These are phyloP conservation scores for Daldinia eschscholtzii DNA, from an alignment of 2,329 filamentous ascomycete genomes.

Conservation along the genomic window DNA sequence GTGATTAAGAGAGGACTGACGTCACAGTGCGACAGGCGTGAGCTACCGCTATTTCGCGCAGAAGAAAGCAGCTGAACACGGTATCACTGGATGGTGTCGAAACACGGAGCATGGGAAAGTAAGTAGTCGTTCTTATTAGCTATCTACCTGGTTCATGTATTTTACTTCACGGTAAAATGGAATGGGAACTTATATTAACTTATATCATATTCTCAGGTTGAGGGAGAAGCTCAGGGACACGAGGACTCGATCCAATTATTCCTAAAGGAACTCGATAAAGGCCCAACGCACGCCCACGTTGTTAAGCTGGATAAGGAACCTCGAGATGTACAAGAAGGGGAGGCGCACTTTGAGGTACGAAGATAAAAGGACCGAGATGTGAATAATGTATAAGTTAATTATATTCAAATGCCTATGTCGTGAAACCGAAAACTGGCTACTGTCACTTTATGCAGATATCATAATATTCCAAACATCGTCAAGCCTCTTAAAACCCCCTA, in stretches of 20 bases:
- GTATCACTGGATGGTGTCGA: conserved; percentile 71
- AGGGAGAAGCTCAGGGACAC: conserved; percentile 87
- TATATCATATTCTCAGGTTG: conserved; percentile 74
- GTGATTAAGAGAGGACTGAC: conserved; percentile 32
- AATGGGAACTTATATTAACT: conserved; percentile 14
- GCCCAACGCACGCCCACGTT: conserved; percentile 79
- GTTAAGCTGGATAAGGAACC: conserved; percentile 78
- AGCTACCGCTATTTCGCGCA: conserved; percentile 70
- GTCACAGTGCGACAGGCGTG: conserved; percentile 60
- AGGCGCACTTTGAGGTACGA: conserved; percentile 73
- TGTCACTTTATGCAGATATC: conserved; percentile 12
- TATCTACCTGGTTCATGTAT: no score
- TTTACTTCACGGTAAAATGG: not conserved
- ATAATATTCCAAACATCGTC: conserved; percentile 23
- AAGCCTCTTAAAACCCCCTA: conserved; percentile 60
- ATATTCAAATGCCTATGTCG: conserved; percentile 12
- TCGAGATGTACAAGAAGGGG: conserved; percentile 73
- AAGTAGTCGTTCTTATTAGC: conserved; percentile 16
- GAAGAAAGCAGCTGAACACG: conserved; percentile 63
- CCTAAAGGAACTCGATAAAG: conserved; percentile 79
- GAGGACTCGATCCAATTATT: conserved; percentile 75
- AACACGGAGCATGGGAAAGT: conserved; percentile 71
- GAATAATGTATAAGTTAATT: not conserved
- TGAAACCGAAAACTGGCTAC: conserved; percentile 5
- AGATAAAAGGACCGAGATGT: conserved; percentile 44